Percentiles rank a stretch among this genome's conserved stretches.
These are phyloP conservation scores for Pilatotrama ljubarskyi DNA, from an alignment of 768 basidiomycete genomes.

Conservation along the genomic window DNA sequence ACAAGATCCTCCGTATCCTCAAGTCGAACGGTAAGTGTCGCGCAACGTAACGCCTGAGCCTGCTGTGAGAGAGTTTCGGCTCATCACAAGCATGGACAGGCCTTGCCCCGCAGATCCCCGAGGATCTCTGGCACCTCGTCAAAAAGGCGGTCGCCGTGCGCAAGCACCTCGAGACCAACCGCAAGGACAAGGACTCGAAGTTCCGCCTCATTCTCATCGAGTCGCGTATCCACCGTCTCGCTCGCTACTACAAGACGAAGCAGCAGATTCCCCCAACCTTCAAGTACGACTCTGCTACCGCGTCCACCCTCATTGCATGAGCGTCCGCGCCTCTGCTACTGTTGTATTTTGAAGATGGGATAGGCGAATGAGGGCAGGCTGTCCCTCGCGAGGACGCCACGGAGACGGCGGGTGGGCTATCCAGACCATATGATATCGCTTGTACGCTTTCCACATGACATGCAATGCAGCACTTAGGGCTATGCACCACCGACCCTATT, in stretches of 20 bases:
- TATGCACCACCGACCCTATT: constrained; percentile 18
- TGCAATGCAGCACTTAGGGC: constrained; percentile 27
- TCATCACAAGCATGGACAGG: constrained; percentile 54
- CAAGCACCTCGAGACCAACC: constrained; percentile 97
- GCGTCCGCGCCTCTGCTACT: constrained; percentile 1
- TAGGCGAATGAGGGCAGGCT: neutral
- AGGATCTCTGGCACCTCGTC: constrained; percentile 99
- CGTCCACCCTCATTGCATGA: constrained; percentile 87
- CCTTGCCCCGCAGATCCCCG: constrained; percentile 95
- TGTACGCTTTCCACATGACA: constrained; percentile 28
- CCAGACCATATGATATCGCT: constrained; percentile 23
- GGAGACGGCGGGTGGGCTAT: constrained; percentile 18
- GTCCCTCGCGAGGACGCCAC: constrained; percentile 11
- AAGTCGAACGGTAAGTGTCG: constrained; percentile 80
- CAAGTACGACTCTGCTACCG: constrained; percentile 97
- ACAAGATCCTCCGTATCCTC: constrained; percentile 98
- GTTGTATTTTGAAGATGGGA: constrained; percentile 16
- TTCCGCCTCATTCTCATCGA: constrained; percentile 98
- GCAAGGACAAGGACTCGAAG: constrained; percentile 98
- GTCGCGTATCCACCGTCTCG: constrained; percentile 97
- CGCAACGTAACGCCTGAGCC: constrained; percentile 9
- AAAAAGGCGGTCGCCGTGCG: constrained; percentile 99
- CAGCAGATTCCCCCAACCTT: constrained; percentile 97
- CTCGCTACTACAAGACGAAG: constrained; percentile 98
- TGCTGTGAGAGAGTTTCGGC: constrained; percentile 16